Evolutionary conservation across 2,329 filamentous ascomycete species (phyloP), one percentile per base, ranked within the genome.

Genomic region (Aureobasidium sp.): DNA sequence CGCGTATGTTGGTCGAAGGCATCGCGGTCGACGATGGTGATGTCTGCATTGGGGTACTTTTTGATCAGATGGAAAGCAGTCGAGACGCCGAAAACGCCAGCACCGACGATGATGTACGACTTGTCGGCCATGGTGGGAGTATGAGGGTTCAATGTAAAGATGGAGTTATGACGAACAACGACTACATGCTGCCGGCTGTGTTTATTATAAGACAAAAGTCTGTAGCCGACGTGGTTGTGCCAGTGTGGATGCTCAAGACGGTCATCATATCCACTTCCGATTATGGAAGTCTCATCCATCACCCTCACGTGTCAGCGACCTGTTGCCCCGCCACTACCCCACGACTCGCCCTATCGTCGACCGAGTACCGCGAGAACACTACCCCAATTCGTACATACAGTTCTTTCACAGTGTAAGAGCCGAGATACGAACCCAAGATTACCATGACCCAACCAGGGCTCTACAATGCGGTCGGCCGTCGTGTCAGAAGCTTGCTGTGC

Each of bases 1-100:
- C 70, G 69, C 37, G 63, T 67, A 60, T 73, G 62, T 9, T 68
- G 69, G 41, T 71, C 69, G 64, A 66, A 72, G 63, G 73, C 67
- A 61, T 72, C 69, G 29, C 71, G 70, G 61, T 78, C 76, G 32
- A 78, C 71, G 20, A 78, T 68, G 1, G 75, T 77, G 41, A 78
- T 65, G 13, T 70, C 69, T 34, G 75, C 75, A 48, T 72, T 66
- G 3, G 76, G 75, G 63, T 77, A 76, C 64, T 75, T 75, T 60
- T 73, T 69, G 64, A 73, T 74, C 15, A 76, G 70, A 44, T 75
- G 71, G 65, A 72, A 74, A 37, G 76, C 72, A 24, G 75, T 74
- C 7, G 73, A 71, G 43, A 76, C 69, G 59, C 73, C 74, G 63
- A 80, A 79, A 10, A 72, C 71, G 64, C 71, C 71, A 32, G 71